Evolutionary conservation across 2,329 filamentous ascomycete genomes (phyloP).

Genomic region (Akanthomyces lecanii): DNA sequence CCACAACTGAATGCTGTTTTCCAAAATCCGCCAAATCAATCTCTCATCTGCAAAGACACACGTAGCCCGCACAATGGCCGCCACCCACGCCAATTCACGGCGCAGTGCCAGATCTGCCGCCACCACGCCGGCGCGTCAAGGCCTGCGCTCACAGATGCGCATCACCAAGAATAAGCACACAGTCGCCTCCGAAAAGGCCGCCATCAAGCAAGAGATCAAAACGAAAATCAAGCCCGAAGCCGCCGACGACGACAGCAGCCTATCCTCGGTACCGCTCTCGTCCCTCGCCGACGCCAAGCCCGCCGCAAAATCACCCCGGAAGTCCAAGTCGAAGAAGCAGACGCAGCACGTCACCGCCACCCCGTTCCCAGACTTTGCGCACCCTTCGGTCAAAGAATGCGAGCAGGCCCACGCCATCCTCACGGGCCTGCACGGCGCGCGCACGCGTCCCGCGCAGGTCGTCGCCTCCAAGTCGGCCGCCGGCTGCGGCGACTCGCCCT

Average conservation of each 20-base stretch:
- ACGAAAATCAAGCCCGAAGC: background rate
- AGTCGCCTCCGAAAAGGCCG: background rate
- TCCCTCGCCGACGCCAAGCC: background rate
- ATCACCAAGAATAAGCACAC: conserved; percentile 11
- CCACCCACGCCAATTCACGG: background rate
- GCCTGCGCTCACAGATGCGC: conserved; percentile 15
- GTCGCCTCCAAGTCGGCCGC: conserved; percentile 60
- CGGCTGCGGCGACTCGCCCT: conserved; percentile 52
- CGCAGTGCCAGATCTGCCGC: background rate
- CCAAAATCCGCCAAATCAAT: background rate
- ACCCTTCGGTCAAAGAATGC: conserved; percentile 65
- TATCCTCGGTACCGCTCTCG: background rate
- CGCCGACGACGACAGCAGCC: background rate
- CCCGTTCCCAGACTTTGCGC: conserved; percentile 64
- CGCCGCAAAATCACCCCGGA: background rate
- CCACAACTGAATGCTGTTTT: background rate
- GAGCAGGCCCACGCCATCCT: conserved; percentile 63
- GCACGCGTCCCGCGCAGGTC: conserved; percentile 56
- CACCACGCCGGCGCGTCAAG: background rate
- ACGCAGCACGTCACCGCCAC: conserved; percentile 28
- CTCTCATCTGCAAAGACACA: background rate
- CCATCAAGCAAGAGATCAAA: background rate
- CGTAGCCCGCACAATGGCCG: background rate
- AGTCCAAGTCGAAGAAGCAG: background rate
- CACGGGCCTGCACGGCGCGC: conserved; percentile 59